Evolutionary conservation across 139 green algal species (phyloP), one percentile per base, ranked within the genome.

Genomic region (Picocystis salinarum): DNA sequence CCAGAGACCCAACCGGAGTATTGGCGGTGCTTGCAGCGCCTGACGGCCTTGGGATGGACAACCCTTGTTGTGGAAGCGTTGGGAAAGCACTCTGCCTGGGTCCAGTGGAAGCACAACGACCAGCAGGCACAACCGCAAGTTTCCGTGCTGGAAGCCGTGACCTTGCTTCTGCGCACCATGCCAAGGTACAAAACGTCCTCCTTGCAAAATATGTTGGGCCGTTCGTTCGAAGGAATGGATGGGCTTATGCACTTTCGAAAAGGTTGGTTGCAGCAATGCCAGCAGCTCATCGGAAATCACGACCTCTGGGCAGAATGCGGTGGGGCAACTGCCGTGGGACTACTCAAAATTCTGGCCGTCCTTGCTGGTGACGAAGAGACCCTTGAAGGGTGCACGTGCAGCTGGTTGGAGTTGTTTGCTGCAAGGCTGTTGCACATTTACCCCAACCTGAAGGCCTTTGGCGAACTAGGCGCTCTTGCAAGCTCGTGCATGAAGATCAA

Each of bases 371-470:
- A 42, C 36, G 36, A 42, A 22, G 36, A 7, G 20, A 22, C 12
- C 20, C 36, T 42, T 6, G 6, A 7, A 6, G 6, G 36, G 20
- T 6, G 6, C 7, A 7, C 36, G 20, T 7, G 6, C 36, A 28
- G 20, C 6, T 42, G 36, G 36, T 22, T 42, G 36, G 36, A 42
- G 36, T 22, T 42, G 7, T 42, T 42, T 7, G 7, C 25, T 22
- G 36, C 36, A 22, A 22, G 25, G 36, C 20, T 42, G 6, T 22
- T 42, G 36, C 36, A 42, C 36, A 28, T 20, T 22, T 42, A 42
- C 36, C 36, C 36, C 20, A 20, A 42, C 36, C 36, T 42, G 12
- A 42, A 42, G 36, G 20, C 36, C n/a, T n/a, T n/a, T n/a, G n/a
- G n/a, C n/a, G n/a, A n/a, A n/a, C n/a, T n/a, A n/a, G n/a, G n/a